These are phyloP conservation scores for Aspergillus ruber DNA, from an alignment of 2,329 filamentous ascomycete genomes.

Conservation along the genomic window DNA sequence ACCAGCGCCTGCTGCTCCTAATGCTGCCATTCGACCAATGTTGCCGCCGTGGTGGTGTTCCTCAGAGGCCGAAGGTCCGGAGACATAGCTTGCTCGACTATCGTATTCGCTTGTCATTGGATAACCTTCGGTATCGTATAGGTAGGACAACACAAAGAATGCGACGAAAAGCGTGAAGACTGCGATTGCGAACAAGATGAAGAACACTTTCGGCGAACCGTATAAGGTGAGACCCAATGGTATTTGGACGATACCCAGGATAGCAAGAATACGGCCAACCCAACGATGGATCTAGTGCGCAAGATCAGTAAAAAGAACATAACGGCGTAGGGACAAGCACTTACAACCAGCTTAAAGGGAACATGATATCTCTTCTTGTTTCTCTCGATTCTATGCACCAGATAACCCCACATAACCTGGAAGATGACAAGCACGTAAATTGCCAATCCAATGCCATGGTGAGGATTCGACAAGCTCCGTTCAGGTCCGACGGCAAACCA, in stretches of 20 bases:
- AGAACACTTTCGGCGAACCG: slow-evolving; percentile 76
- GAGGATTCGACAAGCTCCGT: slow-evolving; percentile 58
- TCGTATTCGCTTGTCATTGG: slow-evolving; percentile 50
- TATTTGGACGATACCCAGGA: slow-evolving; percentile 81
- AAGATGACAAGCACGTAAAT: slow-evolving; percentile 56
- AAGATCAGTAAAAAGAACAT: background rate
- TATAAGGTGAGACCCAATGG: slow-evolving; percentile 86
- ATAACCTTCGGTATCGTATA: slow-evolving; percentile 47
- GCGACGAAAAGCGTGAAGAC: slow-evolving; percentile 63
- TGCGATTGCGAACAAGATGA: slow-evolving; percentile 79
- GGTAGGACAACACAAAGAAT: slow-evolving; percentile 76
- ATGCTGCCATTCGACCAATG: slow-evolving; percentile 46
- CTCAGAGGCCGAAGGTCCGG: slow-evolving; percentile 45
- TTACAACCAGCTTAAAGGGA: slow-evolving; percentile 53
- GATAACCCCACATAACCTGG: slow-evolving; percentile 53
- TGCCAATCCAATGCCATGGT: slow-evolving; percentile 60
- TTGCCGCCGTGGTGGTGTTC: slow-evolving; percentile 40
- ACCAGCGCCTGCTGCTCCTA: slow-evolving; percentile 53
- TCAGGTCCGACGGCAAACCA: slow-evolving; percentile 58
- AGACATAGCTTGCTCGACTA: slow-evolving; percentile 53
- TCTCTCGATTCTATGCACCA: slow-evolving; percentile 50
- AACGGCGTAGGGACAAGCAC: slow-evolving; percentile 11
- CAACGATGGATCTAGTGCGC: slow-evolving; percentile 70
- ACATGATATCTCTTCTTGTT: slow-evolving; percentile 48
- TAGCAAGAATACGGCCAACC: slow-evolving; percentile 68